Evolutionary conservation across 108 stramenopile genomes (phyloP), one percentile per base, ranked within the genome.

Genomic region (Skeletonema costatum): DNA sequence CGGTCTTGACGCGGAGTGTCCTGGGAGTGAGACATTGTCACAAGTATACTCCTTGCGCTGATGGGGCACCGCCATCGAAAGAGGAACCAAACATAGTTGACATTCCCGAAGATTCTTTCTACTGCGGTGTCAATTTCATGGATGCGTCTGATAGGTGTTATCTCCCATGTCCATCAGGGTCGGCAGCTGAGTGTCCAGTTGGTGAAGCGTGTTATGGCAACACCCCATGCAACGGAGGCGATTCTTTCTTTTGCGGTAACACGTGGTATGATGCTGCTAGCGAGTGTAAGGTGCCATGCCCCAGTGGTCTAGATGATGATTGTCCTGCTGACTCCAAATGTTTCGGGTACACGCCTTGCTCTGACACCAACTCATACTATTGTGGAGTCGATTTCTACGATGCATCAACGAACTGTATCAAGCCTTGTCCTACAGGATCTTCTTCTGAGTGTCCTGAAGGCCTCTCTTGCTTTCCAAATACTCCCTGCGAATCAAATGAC

Each of bases 241-340:
- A 81, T 33, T 81, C 83, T 6, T 84, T 81, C 70, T 81, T 66
- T 59, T 84, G 83, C 39, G 83, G 83, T 3, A 46, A 29, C 7
- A 77, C 80, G 35, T 84, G 83, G 83, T 76, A 72, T 42, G 80
- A 84, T 70, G 83, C 83, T 53, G 41, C 79, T 58, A 84, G 80
- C 53, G 80, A 81, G 60, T 84, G 83, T 42, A 68, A 77, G 50
- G 46, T 65, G 2, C 68, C 83, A 12, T 84, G 83, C 46, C 79
- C 83, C 25, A 70, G 75, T 4, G 82, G 82, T 17, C 73, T 80
- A 29, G 80, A 81, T 50, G 76, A 71, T 11, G 79, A 84, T 51
- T 84, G 83, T 35, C 80, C 79, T 25, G 44, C 21, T 21, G 66
- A 66, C 46, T 60, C 53, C 29, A 83, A 85, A 60, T 85, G 85